phyloP scores from a whole-genome alignment of 345 rosid genomes.

The Jatropha curcas region DNA sequence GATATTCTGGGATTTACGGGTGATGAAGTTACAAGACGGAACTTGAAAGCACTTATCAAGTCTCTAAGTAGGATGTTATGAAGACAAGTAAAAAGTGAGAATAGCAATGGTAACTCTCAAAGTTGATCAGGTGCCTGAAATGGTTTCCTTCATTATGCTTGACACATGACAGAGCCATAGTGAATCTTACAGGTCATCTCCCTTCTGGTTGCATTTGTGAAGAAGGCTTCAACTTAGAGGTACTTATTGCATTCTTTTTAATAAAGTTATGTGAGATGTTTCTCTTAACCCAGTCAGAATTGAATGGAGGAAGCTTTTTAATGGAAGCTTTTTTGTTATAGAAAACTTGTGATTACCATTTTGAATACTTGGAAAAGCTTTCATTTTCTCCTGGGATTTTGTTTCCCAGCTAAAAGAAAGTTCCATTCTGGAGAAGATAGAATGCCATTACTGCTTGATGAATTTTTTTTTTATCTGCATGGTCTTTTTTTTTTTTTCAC shows the following conservation, averaged over 20 bases:
- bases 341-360: constrained; percentile 1
- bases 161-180: not conserved
- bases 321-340: not conserved
- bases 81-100: constrained; percentile 20
- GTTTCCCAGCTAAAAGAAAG: not conserved
- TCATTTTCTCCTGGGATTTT: not conserved
- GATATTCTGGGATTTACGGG: constrained; percentile 99
- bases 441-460: no score
- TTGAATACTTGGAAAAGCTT: not conserved
- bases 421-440: no score
- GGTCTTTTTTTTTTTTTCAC: no score
- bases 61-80: constrained; percentile 90
- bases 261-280: not conserved
- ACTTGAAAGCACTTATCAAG: constrained; percentile 84
- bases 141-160: not conserved
- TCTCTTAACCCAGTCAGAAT: no score
- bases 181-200: not conserved
- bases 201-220: not conserved
- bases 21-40: constrained; percentile 83
- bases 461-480: no score
- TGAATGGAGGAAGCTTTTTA: not conserved
- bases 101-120: not conserved
- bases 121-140: constrained; percentile 2
- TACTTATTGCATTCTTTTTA: constrained; percentile 7
- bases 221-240: not conserved